These are phyloP conservation scores for Cucurbita argyrosperma DNA, from an alignment of 306 rosid species.

Conservation along the genomic window DNA sequence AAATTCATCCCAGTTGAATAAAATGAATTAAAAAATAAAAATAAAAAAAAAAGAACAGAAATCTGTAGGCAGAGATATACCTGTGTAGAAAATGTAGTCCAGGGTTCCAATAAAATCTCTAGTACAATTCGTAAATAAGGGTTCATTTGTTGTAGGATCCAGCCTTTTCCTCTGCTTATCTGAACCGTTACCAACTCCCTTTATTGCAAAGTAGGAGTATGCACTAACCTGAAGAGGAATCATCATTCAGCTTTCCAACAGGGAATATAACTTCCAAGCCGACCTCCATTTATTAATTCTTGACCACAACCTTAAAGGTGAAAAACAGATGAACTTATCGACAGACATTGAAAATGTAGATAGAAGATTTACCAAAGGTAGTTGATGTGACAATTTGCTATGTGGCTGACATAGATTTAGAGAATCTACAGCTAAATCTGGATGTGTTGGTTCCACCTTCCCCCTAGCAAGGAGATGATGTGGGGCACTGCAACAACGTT, in stretches of 20 bases:
- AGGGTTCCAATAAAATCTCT: slow-evolving; percentile 91
- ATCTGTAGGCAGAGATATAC: slow-evolving; percentile 16
- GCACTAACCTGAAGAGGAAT: slow-evolving; percentile 66
- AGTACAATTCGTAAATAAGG: slow-evolving; percentile 77
- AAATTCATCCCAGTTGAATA: not conserved
- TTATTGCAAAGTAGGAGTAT: slow-evolving; percentile 73
- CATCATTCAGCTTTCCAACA: not conserved
- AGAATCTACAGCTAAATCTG: slow-evolving; percentile 81
- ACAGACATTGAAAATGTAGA: not conserved
- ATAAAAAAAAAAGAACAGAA: not conserved
- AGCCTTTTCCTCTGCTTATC: slow-evolving; percentile 77
- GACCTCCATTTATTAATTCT: not conserved
- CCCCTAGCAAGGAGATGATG: slow-evolving; percentile 91
- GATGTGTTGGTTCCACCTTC: slow-evolving; percentile 76
- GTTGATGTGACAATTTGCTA: slow-evolving; percentile 84
- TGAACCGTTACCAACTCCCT: slow-evolving; percentile 41
- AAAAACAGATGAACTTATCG: not conserved
- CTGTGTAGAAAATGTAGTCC: slow-evolving; percentile 96
- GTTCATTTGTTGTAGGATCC: slow-evolving; percentile 72
- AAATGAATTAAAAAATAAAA: no score
- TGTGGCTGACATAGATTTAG: slow-evolving; percentile 80
- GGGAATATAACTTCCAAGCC: not conserved
- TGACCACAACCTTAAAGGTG: not conserved
- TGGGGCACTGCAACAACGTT: slow-evolving; percentile 69
- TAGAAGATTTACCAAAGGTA: slow-evolving; percentile 57